Conservation (phyloP, 2,329 filamentous ascomycete species). For the Lasiodiplodia citricola region DNA sequence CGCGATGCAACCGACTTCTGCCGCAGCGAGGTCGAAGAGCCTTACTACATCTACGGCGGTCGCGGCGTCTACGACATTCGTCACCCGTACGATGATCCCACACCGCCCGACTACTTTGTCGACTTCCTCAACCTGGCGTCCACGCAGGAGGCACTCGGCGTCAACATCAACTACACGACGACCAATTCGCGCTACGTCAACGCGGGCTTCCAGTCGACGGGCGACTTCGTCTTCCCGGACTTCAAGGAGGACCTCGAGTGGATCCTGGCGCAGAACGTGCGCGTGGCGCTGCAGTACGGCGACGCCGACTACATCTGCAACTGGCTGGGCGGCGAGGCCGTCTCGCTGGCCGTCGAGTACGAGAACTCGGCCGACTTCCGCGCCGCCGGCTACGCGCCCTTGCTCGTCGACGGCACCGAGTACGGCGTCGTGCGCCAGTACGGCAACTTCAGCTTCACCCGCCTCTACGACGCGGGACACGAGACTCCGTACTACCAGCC, state of each 20-base stretch:
- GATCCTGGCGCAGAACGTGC: constrained; percentile 48
- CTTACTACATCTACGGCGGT: constrained; percentile 38
- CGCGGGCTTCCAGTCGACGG: constrained; percentile 57
- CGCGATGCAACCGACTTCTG: constrained; percentile 47
- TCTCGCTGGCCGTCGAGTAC: constrained; percentile 50
- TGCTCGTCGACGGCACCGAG: constrained; percentile 65
- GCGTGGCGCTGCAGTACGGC: constrained; percentile 44
- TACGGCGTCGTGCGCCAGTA: constrained; percentile 75
- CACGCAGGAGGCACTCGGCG: constrained; percentile 66
- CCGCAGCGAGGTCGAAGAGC: constrained; percentile 34
- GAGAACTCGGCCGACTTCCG: constrained; percentile 56
- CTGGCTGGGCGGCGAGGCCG: constrained; percentile 40
- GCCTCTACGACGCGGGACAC: constrained; percentile 60
- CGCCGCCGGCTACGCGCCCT: constrained; percentile 74
- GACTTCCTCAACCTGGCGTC: constrained; percentile 63
- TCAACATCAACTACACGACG: constrained; percentile 65
- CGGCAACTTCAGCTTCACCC: constrained; percentile 65
- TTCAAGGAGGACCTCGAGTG: constrained; percentile 52
- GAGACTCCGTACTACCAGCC: constrained; percentile 46
- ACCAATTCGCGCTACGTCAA: constrained; percentile 54
- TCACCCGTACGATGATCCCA: constrained; percentile 58
- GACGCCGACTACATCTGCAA: constrained; percentile 48
- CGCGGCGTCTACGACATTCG: constrained; percentile 62
- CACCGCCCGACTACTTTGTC: constrained; percentile 64
- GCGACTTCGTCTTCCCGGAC: constrained; percentile 64